These are phyloP conservation scores for Quercus parvula DNA, from an alignment of 306 rosid genomes.

Conservation along the genomic window DNA sequence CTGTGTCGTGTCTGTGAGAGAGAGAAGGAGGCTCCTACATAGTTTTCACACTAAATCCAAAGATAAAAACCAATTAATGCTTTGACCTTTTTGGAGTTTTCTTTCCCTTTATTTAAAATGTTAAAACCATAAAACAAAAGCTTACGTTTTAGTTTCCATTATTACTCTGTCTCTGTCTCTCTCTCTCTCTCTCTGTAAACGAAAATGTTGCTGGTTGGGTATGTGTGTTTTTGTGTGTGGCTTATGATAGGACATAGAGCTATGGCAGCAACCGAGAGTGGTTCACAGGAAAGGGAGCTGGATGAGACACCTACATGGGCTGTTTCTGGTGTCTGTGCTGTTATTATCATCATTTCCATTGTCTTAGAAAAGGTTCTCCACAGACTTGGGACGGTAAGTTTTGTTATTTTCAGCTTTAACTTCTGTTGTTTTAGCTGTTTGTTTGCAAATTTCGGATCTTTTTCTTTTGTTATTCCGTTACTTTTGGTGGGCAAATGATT, in stretches of 20 bases:
- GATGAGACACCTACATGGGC: conserved; percentile 96
- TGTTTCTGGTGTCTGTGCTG: conserved; percentile 75
- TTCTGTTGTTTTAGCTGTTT: not conserved
- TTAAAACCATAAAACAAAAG: too few relatives aligned
- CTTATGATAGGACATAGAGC: conserved; percentile 24
- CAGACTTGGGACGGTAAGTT: conserved; percentile 64
- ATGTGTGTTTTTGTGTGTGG: conserved; percentile 13
- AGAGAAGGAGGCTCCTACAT: too few relatives aligned
- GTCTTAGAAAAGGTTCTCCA: conserved; percentile 70
- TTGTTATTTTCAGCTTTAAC: not conserved
- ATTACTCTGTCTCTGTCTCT: too few relatives aligned
- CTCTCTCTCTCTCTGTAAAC: not conserved
- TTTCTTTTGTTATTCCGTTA: not conserved
- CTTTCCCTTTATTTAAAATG: not conserved
- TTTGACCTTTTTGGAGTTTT: too few relatives aligned
- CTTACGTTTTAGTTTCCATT: not conserved
- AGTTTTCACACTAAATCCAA: not conserved
- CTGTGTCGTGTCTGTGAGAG: too few relatives aligned
- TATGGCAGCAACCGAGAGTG: conserved; percentile 45
- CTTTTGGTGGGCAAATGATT: not conserved
- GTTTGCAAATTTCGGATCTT: not conserved
- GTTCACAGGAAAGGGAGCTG: conserved; percentile 40
- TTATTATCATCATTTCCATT: conserved; percentile 68
- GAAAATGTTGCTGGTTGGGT: conserved; percentile 3
- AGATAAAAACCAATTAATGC: not conserved